Evolutionary conservation across 2,329 filamentous ascomycete species (phyloP).

Genomic region (Fusarium sterilihyphosum): DNA sequence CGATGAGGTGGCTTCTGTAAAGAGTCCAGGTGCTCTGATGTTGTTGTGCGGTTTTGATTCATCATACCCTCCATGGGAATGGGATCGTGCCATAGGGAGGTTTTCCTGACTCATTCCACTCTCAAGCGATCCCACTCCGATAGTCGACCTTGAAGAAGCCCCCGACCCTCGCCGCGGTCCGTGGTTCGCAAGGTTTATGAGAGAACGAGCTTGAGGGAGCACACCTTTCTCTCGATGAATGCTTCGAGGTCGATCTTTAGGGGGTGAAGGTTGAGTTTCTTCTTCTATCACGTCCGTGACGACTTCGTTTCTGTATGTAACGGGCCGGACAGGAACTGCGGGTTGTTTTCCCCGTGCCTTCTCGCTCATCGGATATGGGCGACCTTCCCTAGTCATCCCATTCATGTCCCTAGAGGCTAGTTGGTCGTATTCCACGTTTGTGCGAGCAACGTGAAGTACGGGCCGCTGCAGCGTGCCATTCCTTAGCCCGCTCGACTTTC

Average conservation of each 20-base stretch:
- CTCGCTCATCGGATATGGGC: constrained; percentile 47
- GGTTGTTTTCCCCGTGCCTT: constrained; percentile 63
- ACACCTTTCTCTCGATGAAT: constrained; percentile 20
- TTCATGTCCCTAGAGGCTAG: constrained; percentile 2
- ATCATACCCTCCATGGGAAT: constrained; percentile 46
- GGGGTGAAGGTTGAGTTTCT: constrained; percentile 1
- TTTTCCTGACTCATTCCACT: constrained; percentile 29
- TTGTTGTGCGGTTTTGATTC: constrained; percentile 26
- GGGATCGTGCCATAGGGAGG: constrained; percentile 47
- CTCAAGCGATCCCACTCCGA: constrained; percentile 37
- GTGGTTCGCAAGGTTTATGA: constrained; percentile 38
- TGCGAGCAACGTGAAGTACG: constrained; percentile 45
- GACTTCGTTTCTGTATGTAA: constrained; percentile 24
- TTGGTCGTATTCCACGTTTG: constrained; percentile 9
- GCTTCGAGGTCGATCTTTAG: constrained; percentile 18
- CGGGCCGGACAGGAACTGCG: constrained; percentile 32
- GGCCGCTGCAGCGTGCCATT: constrained; percentile 38
- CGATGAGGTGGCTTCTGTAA: constrained; percentile 51
- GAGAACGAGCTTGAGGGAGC: constrained; percentile 38
- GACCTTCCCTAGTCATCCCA: constrained; percentile 8
- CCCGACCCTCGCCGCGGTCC: constrained; percentile 34
- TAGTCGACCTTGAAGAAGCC: constrained; percentile 37
- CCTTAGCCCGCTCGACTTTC: constrained; percentile 35
- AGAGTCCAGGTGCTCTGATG: constrained; percentile 42
- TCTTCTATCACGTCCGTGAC: constrained; percentile 11